A percentile compares a stretch with the other conserved stretches of the same genome.
Conservation (phyloP, 1,139 yeast genomes). For the Suhomyces chickasaworum region DNA sequence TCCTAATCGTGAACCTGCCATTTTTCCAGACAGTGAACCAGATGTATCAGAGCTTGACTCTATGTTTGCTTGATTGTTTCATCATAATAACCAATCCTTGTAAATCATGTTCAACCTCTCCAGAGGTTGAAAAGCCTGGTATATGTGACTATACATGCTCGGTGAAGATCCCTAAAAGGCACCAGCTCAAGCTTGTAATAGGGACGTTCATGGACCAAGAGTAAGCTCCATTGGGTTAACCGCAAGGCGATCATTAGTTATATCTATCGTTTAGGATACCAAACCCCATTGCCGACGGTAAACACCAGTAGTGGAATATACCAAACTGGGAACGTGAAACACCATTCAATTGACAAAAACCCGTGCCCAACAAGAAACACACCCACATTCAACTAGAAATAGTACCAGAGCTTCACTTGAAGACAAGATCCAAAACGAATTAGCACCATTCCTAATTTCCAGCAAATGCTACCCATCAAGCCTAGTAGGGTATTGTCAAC, state of each 20-base stretch:
- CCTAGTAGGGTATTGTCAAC: neutral
- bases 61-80: slow-evolving; percentile 75
- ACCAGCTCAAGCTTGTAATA: slow-evolving; percentile 10
- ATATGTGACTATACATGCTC: slow-evolving; percentile 67
- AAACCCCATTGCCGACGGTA: slow-evolving; percentile 61
- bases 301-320: slow-evolving; percentile 17
- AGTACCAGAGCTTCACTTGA: slow-evolving; percentile 21
- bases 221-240: slow-evolving; percentile 93
- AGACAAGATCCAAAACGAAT: slow-evolving; percentile 21
- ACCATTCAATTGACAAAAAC: neutral
- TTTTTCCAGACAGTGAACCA: slow-evolving; percentile 50
- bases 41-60: slow-evolving; percentile 84
- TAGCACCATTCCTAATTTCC: slow-evolving; percentile 9
- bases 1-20: slow-evolving; percentile 45
- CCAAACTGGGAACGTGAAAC: slow-evolving; percentile 17
- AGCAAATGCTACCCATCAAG: neutral
- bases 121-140: slow-evolving; percentile 53
- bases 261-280: slow-evolving; percentile 73
- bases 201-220: slow-evolving; percentile 65
- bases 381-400: neutral
- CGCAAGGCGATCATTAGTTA: slow-evolving; percentile 59
- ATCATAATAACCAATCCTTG: slow-evolving; percentile 47
- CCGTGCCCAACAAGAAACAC: slow-evolving; percentile 1
- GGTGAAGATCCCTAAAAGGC: slow-evolving; percentile 1
- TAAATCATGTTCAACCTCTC: slow-evolving; percentile 28